Base-by-base conservation (phyloP, 768 basidiomycete species). In the Agrocybe praecox region DNA sequence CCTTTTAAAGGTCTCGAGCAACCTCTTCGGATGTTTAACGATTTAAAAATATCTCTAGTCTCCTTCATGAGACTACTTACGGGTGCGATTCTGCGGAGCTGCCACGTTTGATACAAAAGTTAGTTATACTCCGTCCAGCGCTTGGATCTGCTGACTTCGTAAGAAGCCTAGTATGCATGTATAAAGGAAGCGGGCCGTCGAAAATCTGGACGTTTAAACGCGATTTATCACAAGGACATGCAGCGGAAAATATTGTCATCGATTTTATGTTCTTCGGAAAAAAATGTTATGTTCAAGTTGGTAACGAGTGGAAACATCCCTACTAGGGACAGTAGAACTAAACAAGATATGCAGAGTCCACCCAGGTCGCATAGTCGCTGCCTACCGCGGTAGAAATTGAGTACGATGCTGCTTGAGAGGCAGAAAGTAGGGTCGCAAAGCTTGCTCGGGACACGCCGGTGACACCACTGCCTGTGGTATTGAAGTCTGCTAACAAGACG, bases 401-500 rank as follows among this genome's bases (percentile, higher is more conserved):
- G 57, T 74, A 81, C 11, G 54, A 47, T 19, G 69, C 65, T 7
- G 79, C 78, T 61, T 79, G 72, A 26, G 61, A 64, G 6, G 68
- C 58, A 29, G 67, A 67, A n/a, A 82, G 66, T 6, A 71, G 62
- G 0, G 76, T 76, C 0, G 77, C 72, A 55, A 80, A 81, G 54
- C 67, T 70, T 0, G 80, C 70, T 1, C 79, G 72, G n/a, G 60
- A 47, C 15, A 69, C 68, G 8, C 72, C 69, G 29, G 60, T 56
- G 4, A 72, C 70, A 0, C 80, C 80, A 40, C 67, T 64, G 11
- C 80, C 80, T 7, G 73, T 74, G 53, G 73, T 80, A 53, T 76
- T 74, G 62, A 69, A 81, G 34, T 81, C 79, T 5, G 74, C 81
- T 50, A 79, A 76, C 24, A 78, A 57, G n/a, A 82, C 67, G 53